phyloP scores from a whole-genome alignment of 495 filamentous ascomycete species.

The Achaetomiella virescens region DNA sequence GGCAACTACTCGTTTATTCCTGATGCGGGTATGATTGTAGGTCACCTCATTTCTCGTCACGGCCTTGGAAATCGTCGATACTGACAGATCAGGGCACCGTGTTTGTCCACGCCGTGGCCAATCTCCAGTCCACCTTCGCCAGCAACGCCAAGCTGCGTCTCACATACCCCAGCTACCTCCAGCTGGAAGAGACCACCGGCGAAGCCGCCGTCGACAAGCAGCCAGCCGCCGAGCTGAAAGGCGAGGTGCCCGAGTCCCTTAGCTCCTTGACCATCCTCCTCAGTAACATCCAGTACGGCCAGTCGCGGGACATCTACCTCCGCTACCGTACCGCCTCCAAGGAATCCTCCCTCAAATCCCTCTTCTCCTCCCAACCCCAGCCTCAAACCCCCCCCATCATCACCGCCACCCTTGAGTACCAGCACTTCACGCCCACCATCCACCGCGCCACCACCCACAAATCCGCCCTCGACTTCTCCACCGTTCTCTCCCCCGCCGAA shows the following conservation, averaged over 20 bases:
- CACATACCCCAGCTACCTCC: constrained; percentile 24
- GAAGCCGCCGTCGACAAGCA: constrained; percentile 26
- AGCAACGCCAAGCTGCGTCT: constrained; percentile 31
- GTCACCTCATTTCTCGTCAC: not conserved
- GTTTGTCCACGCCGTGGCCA: constrained; percentile 43
- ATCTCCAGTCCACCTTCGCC: constrained; percentile 42
- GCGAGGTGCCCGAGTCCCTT: not conserved
- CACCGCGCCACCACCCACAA: not conserved
- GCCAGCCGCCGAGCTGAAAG: constrained; percentile 12
- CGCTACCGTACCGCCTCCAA: constrained; percentile 1
- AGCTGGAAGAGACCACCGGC: constrained; percentile 32
- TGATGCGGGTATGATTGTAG: constrained; percentile 44
- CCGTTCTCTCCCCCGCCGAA: constrained; percentile 16
- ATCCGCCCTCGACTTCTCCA: constrained; percentile 4
- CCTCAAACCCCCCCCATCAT: constrained; percentile 12
- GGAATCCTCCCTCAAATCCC: not conserved
- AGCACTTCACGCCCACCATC: constrained; percentile 13
- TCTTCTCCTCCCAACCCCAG: too few relatives aligned
- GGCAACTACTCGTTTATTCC: constrained; percentile 45
- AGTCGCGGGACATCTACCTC: constrained; percentile 42
- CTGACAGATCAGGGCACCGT: constrained; percentile 32
- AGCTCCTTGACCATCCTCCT: constrained; percentile 30
- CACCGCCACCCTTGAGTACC: constrained; percentile 29
- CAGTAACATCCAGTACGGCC: constrained; percentile 42
- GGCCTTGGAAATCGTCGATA: constrained; percentile 4